These are phyloP conservation scores for Leucocoprinus birnbaumii DNA, from an alignment of 768 basidiomycete species.

Conservation along the genomic window DNA sequence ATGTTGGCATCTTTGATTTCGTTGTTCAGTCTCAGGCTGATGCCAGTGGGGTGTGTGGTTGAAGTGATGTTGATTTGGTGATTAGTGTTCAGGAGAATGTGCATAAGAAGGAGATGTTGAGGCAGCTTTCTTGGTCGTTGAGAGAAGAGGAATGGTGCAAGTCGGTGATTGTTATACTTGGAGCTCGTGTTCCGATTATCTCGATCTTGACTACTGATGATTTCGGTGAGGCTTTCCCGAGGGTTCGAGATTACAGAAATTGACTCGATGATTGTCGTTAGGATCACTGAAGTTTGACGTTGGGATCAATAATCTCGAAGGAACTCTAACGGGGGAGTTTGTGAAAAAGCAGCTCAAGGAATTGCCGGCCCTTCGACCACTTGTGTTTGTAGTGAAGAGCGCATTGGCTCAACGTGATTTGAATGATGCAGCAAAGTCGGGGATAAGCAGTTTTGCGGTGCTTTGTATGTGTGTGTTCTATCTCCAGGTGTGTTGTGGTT, in stretches of 20 bases:
- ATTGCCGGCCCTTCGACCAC: slow-evolving; percentile 56
- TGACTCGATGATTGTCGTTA: slow-evolving; percentile 17
- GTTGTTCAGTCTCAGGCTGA: slow-evolving; percentile 35
- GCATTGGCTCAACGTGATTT: slow-evolving; percentile 55
- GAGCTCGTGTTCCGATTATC: slow-evolving; percentile 56
- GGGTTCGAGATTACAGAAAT: no score
- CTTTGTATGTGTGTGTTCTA: slow-evolving; percentile 66
- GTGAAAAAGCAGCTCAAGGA: slow-evolving; percentile 50
- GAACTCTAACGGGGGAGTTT: slow-evolving; percentile 46
- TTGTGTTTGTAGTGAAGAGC: slow-evolving; percentile 62
- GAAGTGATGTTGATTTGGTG: slow-evolving; percentile 20
- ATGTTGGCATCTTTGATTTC: slow-evolving; percentile 38
- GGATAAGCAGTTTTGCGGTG: slow-evolving; percentile 65
- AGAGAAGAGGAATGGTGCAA: slow-evolving; percentile 40
- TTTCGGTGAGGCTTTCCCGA: slow-evolving; percentile 26
- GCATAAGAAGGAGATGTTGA: slow-evolving; percentile 37
- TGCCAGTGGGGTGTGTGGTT: background rate
- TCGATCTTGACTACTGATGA: slow-evolving; percentile 47
- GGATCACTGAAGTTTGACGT: slow-evolving; percentile 64
- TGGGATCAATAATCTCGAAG: slow-evolving; percentile 60
- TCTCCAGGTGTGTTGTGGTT: slow-evolving; percentile 48
- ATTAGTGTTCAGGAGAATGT: slow-evolving; percentile 26
- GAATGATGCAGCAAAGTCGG: slow-evolving; percentile 61
- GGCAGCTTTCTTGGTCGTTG: slow-evolving; percentile 45
- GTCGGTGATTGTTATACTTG: slow-evolving; percentile 21